Evolutionary conservation across 2,329 filamentous ascomycete species (phyloP), one percentile per base, ranked within the genome.

Genomic region (Apiospora phragmitis): DNA sequence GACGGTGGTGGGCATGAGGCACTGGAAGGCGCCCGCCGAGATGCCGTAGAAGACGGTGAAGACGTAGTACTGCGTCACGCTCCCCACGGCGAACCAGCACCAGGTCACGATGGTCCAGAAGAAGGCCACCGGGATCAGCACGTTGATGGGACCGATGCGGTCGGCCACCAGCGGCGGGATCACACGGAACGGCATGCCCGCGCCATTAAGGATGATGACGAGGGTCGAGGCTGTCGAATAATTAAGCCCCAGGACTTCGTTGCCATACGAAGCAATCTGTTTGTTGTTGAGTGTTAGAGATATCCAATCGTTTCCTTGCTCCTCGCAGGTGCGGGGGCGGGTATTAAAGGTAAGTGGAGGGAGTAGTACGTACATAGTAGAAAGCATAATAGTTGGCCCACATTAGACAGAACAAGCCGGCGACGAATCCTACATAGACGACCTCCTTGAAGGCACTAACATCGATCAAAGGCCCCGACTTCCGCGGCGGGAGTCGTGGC

Each of bases 351-450:
- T 42, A n/a, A 51, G 29, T 26, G 43, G 16, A 41, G 62, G 29
- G 35, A 67, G 51, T 14, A 38, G 8, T 16, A 76, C 78, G 75
- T 67, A 80, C 83, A 62, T 84, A 85, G 71, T 84, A 85, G 35
- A 84, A 84, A 0, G 81, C 81, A 67, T 81, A 85, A 70, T 84
- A 84, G 9, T 83, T 83, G 0, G 79, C 78, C 81, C 81, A 83
- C 35, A 81, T 80, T 7, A 79, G 74, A 32, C 81, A 78, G 71
- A 84, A 85, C 38, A 82, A 70, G 0, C 81, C 82, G 0, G 72
- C 55, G 0, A 82, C 78, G n/a, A 81, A 83, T 0, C 75, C 75
- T 1, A 80, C 35, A 51, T 80, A 85, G 0, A 80, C 75, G 0
- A 74, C 70, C 18, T 80, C 79, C 38, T 75, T 77, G 69, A 80